phyloP scores from a whole-genome alignment of 805 yeast species.

The Teunomyces stri region DNA sequence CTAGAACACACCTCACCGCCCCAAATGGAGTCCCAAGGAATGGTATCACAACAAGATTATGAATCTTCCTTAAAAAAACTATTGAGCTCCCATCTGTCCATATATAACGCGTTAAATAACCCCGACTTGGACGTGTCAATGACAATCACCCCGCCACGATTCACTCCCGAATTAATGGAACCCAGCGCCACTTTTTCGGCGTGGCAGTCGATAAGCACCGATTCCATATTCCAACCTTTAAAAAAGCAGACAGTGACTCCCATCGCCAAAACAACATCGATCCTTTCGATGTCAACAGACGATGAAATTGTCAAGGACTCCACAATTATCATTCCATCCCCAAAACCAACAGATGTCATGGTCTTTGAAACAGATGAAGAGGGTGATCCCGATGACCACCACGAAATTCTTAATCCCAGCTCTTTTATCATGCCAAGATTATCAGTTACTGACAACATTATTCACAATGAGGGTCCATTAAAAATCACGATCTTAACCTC shows the following conservation, averaged over 20 bases:
- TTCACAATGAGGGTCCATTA: slow-evolving; percentile 8
- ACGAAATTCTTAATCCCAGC: slow-evolving; percentile 12
- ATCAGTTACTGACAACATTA: slow-evolving; percentile 19
- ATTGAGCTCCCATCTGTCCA: slow-evolving; percentile 16
- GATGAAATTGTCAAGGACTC: slow-evolving; percentile 22
- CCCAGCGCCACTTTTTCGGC: slow-evolving; percentile 18
- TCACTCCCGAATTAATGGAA: slow-evolving; percentile 12
- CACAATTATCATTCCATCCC: slow-evolving; percentile 20
- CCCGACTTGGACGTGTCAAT: slow-evolving; percentile 36
- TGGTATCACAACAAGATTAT: not conserved
- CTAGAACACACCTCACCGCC: not conserved
- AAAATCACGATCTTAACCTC: slow-evolving; percentile 25
- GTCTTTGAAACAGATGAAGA: slow-evolving; percentile 44
- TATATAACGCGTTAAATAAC: slow-evolving; percentile 37
- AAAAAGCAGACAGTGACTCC: slow-evolving; percentile 9
- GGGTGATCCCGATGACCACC: slow-evolving; percentile 19
- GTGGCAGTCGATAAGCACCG: slow-evolving; percentile 32
- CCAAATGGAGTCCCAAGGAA: not conserved
- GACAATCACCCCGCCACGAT: not conserved
- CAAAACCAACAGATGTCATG: slow-evolving; percentile 25
- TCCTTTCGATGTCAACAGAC: slow-evolving; percentile 27
- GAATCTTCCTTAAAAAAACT: not conserved
- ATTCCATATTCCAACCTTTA: slow-evolving; percentile 13
- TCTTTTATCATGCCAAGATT: slow-evolving; percentile 41
- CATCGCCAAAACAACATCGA: slow-evolving; percentile 15